These are phyloP conservation scores for Moesziomyces aphidis DNA, from an alignment of 1,284 basidiomycete species.

Conservation along the genomic window DNA sequence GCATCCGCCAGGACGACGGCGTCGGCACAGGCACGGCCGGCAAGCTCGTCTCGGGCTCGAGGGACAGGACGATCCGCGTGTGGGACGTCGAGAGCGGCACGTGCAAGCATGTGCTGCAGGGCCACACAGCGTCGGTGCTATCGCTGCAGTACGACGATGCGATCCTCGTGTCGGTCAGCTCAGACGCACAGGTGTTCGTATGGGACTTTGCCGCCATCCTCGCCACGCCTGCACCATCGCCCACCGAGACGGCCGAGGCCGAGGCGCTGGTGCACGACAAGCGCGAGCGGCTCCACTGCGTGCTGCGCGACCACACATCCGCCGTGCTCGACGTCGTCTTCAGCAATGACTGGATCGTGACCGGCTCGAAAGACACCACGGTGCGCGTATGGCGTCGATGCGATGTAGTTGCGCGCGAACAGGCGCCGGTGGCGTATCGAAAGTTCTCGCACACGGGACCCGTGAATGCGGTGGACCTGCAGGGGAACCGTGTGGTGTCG, in stretches of 20 bases:
- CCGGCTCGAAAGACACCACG: conserved; percentile 51
- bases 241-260: not conserved
- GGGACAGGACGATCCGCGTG: conserved; percentile 52
- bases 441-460: conserved; percentile 39
- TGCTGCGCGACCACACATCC: conserved; percentile 39
- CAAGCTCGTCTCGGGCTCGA: conserved; percentile 51
- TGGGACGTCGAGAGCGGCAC: conserved; percentile 53
- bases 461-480: conserved; percentile 47
- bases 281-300: conserved; percentile 18
- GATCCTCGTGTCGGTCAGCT: conserved; percentile 54
- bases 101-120: conserved; percentile 48
- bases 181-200: conserved; percentile 49
- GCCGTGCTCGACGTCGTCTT: conserved; percentile 52
- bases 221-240: not conserved
- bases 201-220: conserved; percentile 53
- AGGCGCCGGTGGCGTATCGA: conserved; percentile 9
- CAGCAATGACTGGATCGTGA: conserved; percentile 50
- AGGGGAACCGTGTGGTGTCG: conserved; percentile 39
- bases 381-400: conserved; percentile 53
- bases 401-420: conserved; percentile 5
- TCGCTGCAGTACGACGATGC: conserved; percentile 56
- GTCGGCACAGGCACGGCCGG: conserved; percentile 43
- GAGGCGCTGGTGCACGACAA: conserved; percentile 21
- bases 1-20: conserved; percentile 50
- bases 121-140: conserved; percentile 53